phyloP scores from a whole-genome alignment of 768 basidiomycete species.

The Lentinula boryana region DNA sequence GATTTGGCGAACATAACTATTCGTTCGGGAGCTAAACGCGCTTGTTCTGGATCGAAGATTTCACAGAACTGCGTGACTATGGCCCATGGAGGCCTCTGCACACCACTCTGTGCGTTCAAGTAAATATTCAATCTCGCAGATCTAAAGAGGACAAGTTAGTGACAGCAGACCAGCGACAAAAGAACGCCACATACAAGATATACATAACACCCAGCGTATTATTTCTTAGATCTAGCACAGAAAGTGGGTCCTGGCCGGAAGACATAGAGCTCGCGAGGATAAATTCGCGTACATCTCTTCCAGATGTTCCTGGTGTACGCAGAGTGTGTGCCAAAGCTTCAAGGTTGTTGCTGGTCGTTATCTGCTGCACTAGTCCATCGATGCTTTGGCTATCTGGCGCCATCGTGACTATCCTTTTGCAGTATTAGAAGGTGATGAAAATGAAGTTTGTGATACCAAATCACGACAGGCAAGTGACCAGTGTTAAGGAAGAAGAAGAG shows the following conservation, averaged over 20 bases:
- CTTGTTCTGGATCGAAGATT: constrained; percentile 56
- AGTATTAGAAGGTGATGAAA: not conserved
- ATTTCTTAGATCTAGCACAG: constrained; percentile 43
- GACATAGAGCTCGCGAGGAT: constrained; percentile 48
- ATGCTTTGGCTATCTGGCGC: constrained; percentile 23
- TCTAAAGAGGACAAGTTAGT: not conserved
- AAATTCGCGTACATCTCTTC: constrained; percentile 53
- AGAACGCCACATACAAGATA: constrained; percentile 53
- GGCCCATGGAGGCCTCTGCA: constrained; percentile 32
- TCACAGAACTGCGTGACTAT: constrained; percentile 54
- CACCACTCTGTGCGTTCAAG: not conserved
- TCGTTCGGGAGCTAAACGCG: constrained; percentile 62
- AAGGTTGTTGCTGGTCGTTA: constrained; percentile 35
- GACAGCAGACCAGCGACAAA: not conserved
- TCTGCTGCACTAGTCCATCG: constrained; percentile 36
- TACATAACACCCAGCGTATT: constrained; percentile 66
- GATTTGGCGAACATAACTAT: constrained; percentile 48
- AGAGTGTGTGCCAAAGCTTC: constrained; percentile 36
- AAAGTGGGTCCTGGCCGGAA: constrained; percentile 64
- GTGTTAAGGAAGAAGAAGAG: not conserved
- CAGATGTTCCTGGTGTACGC: constrained; percentile 29
- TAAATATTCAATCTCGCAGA: constrained; percentile 7
- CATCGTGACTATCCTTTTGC: constrained; percentile 10
- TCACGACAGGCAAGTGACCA: not conserved
- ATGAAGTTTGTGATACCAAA: not conserved